phyloP scores from a whole-genome alignment of 192 early-diverging fungal genomes.

The Backusella parvicylindrica region DNA sequence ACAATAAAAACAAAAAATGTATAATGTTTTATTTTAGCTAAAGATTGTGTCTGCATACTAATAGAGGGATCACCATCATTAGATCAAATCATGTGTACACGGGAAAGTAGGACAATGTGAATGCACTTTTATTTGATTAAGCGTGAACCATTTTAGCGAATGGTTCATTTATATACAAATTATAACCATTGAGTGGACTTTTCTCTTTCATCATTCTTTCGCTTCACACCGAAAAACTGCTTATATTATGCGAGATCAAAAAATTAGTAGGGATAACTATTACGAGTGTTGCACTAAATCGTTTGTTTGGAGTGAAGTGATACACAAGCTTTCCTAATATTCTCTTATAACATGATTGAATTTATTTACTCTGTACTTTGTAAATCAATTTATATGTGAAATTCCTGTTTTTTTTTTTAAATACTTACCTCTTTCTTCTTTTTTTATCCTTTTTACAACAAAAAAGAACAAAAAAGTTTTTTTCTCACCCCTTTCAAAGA shows the following conservation, averaged over 20 bases:
- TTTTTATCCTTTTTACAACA: slow-evolving; percentile 1
- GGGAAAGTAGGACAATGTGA: slow-evolving; percentile 2
- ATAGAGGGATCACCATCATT: not conserved
- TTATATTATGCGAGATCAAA: not conserved
- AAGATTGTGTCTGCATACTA: not conserved
- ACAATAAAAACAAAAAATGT: not conserved
- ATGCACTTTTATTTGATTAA: not conserved
- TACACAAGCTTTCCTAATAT: slow-evolving; percentile 5
- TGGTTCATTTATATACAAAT: not conserved
- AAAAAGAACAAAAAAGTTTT: not conserved
- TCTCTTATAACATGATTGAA: slow-evolving; percentile 4
- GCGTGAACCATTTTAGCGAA: slow-evolving; percentile 4
- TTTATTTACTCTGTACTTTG: not conserved
- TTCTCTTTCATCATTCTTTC: not conserved
- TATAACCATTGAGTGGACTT: not conserved
- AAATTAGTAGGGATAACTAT: not conserved
- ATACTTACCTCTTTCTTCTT: not conserved
- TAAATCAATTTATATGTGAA: not conserved
- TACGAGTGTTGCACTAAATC: not conserved
- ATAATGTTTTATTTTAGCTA: not conserved
- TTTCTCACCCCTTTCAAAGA: slow-evolving; percentile 2
- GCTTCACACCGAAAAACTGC: not conserved
- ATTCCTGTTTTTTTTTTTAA: not conserved
- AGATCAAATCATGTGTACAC: not conserved
- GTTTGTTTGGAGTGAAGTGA: not conserved